A percentile compares a stretch with the other conserved stretches of the same genome.
phyloP scores from a whole-genome alignment of 768 basidiomycete genomes.

The Sporobolomyces roseus region DNA sequence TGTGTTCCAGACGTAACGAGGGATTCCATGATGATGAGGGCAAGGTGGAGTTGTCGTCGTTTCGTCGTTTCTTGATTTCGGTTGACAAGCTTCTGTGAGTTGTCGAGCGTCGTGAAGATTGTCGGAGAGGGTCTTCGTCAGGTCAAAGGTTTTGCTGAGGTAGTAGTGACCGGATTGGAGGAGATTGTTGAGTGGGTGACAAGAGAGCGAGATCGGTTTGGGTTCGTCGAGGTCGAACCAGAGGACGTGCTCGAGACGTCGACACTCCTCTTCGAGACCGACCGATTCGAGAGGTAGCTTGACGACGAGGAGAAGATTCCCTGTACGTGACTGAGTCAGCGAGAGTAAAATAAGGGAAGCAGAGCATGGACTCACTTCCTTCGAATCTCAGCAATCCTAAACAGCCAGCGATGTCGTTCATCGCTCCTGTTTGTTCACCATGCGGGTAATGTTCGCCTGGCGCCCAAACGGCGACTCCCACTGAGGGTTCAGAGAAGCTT shows the following conservation, averaged over 20 bases:
- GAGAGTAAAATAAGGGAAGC: too few relatives aligned
- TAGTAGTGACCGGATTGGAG: conserved; percentile 9
- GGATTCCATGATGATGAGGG: neutral
- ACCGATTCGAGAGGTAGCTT: conserved; percentile 3
- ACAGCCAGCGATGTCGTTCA: conserved; percentile 8
- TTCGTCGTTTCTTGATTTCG: neutral
- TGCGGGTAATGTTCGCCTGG: neutral
- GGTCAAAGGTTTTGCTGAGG: conserved; percentile 10
- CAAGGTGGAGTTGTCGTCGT: neutral
- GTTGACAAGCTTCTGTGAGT: neutral
- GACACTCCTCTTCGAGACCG: conserved; percentile 1
- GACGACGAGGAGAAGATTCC: conserved; percentile 5
- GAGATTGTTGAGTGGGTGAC: neutral
- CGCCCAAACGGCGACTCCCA: conserved; percentile 1
- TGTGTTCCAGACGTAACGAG: conserved; percentile 21
- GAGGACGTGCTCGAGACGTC: conserved; percentile 5
- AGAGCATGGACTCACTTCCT: neutral
- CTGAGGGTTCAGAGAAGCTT: neutral
- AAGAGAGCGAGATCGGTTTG: neutral
- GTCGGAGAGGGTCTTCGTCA: conserved; percentile 1
- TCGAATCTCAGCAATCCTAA: neutral
- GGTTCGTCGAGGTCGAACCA: conserved; percentile 17
- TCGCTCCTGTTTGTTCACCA: neutral
- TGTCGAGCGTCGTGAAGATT: neutral
- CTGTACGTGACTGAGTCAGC: too few relatives aligned